Evolutionary conservation across 2,329 filamentous ascomycete species (phyloP).

Genomic region (Pseudogymnoascus sp.): DNA sequence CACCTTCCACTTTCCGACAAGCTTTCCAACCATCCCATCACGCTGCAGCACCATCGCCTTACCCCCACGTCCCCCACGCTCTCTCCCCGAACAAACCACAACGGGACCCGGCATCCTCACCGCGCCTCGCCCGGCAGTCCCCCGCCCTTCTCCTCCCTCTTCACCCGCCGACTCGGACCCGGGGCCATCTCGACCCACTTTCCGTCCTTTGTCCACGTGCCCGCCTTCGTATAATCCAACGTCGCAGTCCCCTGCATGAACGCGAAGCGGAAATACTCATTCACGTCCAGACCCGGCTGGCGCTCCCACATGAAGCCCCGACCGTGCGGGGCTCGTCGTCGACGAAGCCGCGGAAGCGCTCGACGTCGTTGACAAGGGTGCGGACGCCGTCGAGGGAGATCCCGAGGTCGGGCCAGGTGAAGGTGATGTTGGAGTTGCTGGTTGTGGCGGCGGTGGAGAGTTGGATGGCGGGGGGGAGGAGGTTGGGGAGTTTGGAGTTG

Average conservation of each 20-base stretch:
- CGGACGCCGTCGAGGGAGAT: constrained; percentile 63
- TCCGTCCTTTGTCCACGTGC: constrained; percentile 58
- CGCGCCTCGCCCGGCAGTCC: background rate
- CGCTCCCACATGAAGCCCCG: constrained; percentile 53
- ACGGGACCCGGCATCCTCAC: background rate
- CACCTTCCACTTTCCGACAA: background rate
- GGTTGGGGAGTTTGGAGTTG: constrained; percentile 53
- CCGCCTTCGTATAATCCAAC: constrained; percentile 71
- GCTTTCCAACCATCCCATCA: background rate
- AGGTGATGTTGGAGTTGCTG: constrained; percentile 60
- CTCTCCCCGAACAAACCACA: background rate
- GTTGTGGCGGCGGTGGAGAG: constrained; percentile 27
- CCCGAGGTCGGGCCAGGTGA: constrained; percentile 43
- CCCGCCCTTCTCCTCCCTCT: background rate
- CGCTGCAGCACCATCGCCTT: no score
- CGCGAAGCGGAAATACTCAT: constrained; percentile 73
- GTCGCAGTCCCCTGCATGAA: constrained; percentile 60
- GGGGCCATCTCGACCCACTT: constrained; percentile 57
- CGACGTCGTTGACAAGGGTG: constrained; percentile 79
- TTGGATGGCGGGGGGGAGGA: constrained; percentile 42
- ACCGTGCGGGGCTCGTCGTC: constrained; percentile 33
- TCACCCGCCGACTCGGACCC: constrained; percentile 6
- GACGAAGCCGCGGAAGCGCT: constrained; percentile 69
- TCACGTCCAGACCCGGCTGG: constrained; percentile 37
- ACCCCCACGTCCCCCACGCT: background rate